Conservation (phyloP, 108 stramenopile species). For the Nannochloropsis salina region DNA sequence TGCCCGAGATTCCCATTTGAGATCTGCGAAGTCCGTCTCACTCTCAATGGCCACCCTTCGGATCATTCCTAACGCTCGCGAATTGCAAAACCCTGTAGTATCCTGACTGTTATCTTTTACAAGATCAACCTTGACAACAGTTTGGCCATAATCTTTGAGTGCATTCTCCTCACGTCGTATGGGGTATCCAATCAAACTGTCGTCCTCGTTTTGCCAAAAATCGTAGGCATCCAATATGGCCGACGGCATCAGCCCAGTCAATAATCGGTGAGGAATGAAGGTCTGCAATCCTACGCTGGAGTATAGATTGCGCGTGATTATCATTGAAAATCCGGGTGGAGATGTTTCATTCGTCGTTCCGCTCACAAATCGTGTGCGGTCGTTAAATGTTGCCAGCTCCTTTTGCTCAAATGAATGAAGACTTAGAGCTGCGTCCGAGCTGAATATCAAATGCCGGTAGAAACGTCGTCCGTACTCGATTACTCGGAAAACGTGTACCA, state of each 20-base stretch:
- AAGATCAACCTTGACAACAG: not conserved
- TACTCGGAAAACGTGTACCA: conserved; percentile 86
- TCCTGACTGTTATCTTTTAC: conserved; percentile 50
- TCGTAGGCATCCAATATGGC: conserved; percentile 82
- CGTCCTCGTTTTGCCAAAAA: conserved; percentile 94
- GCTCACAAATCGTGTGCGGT: conserved; percentile 70
- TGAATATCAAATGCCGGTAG: conserved; percentile 82
- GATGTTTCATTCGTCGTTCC: conserved; percentile 57
- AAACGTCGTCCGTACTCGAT: conserved; percentile 90
- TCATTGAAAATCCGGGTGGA: conserved; percentile 65
- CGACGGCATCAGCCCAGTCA: conserved; percentile 83
- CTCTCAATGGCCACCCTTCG: conserved; percentile 65
- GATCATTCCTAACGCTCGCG: conserved; percentile 68
- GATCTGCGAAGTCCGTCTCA: conserved; percentile 55
- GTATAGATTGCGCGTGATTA: conserved; percentile 74
- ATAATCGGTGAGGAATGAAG: conserved; percentile 71
- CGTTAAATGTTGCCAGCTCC: not conserved
- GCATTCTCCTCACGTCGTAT: not conserved
- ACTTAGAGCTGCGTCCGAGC: conserved; percentile 65
- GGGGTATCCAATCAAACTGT: conserved; percentile 72
- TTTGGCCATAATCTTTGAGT: not conserved
- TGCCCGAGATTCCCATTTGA: conserved; percentile 61
- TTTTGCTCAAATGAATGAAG: conserved; percentile 33
- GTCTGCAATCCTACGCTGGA: conserved; percentile 74
- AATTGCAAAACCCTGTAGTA: conserved; percentile 80